These are phyloP conservation scores for Fusarium sp. DNA, from an alignment of 2,329 filamentous ascomycete genomes.

Conservation along the genomic window DNA sequence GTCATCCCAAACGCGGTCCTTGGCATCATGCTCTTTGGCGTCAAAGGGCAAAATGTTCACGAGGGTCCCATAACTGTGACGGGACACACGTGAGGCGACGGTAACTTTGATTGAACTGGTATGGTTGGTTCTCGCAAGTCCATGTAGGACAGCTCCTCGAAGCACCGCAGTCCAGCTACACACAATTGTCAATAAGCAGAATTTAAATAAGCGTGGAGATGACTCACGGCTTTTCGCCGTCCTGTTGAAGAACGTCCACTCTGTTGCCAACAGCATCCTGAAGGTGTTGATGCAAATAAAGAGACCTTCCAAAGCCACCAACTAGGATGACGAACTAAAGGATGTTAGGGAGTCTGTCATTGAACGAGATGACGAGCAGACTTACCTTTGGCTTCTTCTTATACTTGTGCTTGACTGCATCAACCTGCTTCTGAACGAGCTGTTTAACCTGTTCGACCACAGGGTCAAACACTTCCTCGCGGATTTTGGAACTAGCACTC, in stretches of 20 bases:
- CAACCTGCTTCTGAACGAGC: conserved; percentile 45
- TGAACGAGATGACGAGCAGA: not conserved
- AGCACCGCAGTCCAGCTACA: conserved; percentile 49
- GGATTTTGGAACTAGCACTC: not conserved
- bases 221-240: conserved; percentile 47
- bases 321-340: conserved; percentile 51
- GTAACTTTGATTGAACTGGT: conserved; percentile 12
- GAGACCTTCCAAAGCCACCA: conserved; percentile 51
- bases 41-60: conserved; percentile 28
- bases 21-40: not conserved
- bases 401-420: conserved; percentile 31
- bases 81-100: conserved; percentile 42
- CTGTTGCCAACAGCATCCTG: not conserved
- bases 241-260: conserved; percentile 46
- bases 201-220: accelerated
- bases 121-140: conserved; percentile 19
- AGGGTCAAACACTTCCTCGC: conserved; percentile 38
- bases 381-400: conserved; percentile 43
- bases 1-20: conserved; percentile 35
- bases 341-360: not conserved
- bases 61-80: conserved; percentile 43
- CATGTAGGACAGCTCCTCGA: conserved; percentile 46
- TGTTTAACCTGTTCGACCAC: conserved; percentile 31
- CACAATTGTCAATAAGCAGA: not conserved
- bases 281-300: conserved; percentile 44